These are phyloP conservation scores for Bryoerythrophyllum caledonicum DNA, from an alignment of 225 moss, liverwort and hornwort genomes.

Conservation along the genomic window DNA sequence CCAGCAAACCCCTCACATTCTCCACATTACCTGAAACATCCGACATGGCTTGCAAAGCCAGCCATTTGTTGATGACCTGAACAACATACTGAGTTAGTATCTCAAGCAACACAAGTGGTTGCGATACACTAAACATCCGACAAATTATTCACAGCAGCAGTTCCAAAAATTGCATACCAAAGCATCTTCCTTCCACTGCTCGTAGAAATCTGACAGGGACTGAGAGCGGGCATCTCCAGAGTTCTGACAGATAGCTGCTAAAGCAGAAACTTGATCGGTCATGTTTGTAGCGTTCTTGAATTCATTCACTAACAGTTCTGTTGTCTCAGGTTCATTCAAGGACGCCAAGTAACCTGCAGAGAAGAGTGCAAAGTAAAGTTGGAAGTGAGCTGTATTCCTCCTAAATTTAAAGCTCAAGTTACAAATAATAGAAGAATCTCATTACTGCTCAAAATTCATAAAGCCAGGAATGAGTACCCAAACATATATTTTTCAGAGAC, in stretches of 20 bases:
- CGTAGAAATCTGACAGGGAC: slow-evolving; percentile 74
- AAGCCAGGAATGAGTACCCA: slow-evolving; percentile 37
- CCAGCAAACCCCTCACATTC: slow-evolving; percentile 62
- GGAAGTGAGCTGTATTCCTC: not conserved
- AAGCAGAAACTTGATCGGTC: slow-evolving; percentile 86
- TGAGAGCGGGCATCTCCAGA: slow-evolving; percentile 64
- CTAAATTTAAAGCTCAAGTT: not conserved
- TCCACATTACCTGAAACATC: slow-evolving; percentile 81
- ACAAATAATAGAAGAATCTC: not conserved
- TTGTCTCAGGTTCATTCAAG: slow-evolving; percentile 65
- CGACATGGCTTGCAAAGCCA: slow-evolving; percentile 90
- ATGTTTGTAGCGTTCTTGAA: slow-evolving; percentile 76
- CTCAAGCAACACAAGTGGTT: not conserved
- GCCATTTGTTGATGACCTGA: slow-evolving; percentile 93
- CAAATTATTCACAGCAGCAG: not conserved
- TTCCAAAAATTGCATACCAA: slow-evolving; percentile 55
- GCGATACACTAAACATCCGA: not conserved
- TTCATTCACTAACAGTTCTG: slow-evolving; percentile 56
- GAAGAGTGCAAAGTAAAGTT: not conserved
- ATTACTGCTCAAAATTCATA: not conserved
- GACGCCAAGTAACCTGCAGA: slow-evolving; percentile 73
- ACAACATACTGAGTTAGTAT: not conserved
- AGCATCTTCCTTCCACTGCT: slow-evolving; percentile 82
- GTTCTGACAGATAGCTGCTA: slow-evolving; percentile 84
- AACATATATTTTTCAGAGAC: slow-evolving; percentile 75